Evolutionary conservation across 2,329 filamentous ascomycete genomes (phyloP).

Genomic region (Ceratocystis ficicola): DNA sequence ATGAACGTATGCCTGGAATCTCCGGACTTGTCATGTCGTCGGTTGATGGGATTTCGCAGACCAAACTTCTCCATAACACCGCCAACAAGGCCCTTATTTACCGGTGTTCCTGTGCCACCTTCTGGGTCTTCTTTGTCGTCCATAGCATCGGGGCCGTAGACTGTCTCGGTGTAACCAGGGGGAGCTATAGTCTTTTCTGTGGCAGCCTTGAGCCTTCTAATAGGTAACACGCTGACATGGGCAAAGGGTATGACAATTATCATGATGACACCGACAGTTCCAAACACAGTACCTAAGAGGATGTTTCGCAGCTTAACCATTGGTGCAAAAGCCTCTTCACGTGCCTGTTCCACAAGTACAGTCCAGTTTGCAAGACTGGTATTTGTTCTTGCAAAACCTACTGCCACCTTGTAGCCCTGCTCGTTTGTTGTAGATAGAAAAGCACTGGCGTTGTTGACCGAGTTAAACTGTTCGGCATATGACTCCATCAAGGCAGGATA

Average conservation of each 20-base stretch:
- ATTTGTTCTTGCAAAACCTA: slow-evolving; percentile 64
- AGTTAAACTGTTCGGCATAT: slow-evolving; percentile 40
- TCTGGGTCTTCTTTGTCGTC: slow-evolving; percentile 4
- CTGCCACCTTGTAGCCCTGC: slow-evolving; percentile 53
- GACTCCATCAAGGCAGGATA: slow-evolving; percentile 54
- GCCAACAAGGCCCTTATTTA: slow-evolving; percentile 18
- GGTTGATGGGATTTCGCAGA: slow-evolving; percentile 22
- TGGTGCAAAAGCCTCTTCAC: slow-evolving; percentile 61
- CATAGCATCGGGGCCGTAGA: slow-evolving; percentile 28
- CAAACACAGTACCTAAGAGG: slow-evolving; percentile 73
- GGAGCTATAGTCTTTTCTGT: slow-evolving; percentile 62
- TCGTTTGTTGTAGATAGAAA: slow-evolving; percentile 62
- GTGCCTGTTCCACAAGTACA: slow-evolving; percentile 64
- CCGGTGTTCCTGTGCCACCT: not conserved
- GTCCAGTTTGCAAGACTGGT: slow-evolving; percentile 68
- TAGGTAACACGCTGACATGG: slow-evolving; percentile 70
- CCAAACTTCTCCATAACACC: slow-evolving; percentile 23
- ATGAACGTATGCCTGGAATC: slow-evolving; percentile 52
- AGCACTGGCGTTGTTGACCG: slow-evolving; percentile 56
- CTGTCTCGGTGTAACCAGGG: slow-evolving; percentile 44
- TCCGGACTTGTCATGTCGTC: slow-evolving; percentile 28
- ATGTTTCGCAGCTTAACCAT: slow-evolving; percentile 67
- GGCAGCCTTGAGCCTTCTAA: slow-evolving; percentile 60
- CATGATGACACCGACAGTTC: slow-evolving; percentile 60
- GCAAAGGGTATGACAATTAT: slow-evolving; percentile 65